These are phyloP conservation scores for Picea abies DNA, from an alignment of 83 land plant genomes.

Conservation along the genomic window DNA sequence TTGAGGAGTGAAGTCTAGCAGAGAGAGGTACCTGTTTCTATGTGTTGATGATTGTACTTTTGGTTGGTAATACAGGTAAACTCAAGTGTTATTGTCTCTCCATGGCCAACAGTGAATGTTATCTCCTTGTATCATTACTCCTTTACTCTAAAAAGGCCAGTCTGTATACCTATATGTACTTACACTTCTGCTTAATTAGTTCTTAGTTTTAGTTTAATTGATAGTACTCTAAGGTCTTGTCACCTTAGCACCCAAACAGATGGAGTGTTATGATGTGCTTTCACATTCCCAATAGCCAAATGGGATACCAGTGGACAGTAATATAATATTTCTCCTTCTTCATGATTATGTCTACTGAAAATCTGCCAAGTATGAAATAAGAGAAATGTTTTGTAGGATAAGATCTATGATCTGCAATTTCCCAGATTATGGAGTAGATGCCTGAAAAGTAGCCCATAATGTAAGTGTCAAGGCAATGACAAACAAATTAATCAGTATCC, in stretches of 20 bases:
- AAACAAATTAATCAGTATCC: neutral
- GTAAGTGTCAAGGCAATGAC: neutral
- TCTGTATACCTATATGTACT: neutral
- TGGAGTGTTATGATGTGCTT: too few species aligned
- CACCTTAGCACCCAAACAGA: too few species aligned
- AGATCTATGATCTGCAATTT: neutral
- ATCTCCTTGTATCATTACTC: too few species aligned
- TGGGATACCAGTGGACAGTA: too few species aligned
- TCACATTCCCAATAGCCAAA: too few species aligned
- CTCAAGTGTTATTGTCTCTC: neutral
- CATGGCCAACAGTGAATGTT: neutral
- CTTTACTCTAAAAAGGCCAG: too few species aligned
- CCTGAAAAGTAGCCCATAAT: neutral
- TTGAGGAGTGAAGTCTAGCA: neutral
- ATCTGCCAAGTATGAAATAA: neutral
- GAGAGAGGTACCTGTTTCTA: neutral
- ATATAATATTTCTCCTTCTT: too few species aligned
- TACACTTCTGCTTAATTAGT: too few species aligned
- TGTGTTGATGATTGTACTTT: neutral
- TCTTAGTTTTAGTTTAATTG: too few species aligned
- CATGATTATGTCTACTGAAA: too few species aligned
- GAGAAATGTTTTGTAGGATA: neutral
- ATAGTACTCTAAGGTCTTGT: too few species aligned
- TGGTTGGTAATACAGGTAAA: neutral
- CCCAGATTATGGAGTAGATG: neutral